Evolutionary conservation across 129 eudicot genomes (phyloP).

Genomic region (Deinandra increscens): DNA sequence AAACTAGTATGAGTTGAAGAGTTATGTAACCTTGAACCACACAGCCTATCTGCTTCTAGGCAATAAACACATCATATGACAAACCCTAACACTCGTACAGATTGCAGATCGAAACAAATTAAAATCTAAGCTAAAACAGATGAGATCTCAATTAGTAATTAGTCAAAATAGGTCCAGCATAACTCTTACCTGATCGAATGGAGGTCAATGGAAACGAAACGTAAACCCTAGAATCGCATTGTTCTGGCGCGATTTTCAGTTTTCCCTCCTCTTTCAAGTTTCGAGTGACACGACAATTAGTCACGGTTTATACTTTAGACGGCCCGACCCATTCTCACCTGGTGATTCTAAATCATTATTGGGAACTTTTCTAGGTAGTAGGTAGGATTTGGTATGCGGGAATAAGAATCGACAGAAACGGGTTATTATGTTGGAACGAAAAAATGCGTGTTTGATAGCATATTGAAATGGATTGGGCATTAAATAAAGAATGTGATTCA

Average conservation of each 20-base stretch:
- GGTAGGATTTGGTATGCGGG: no score
- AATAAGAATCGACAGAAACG: no score
- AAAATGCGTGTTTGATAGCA: no score
- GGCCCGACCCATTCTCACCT: no score
- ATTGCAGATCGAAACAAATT: neutral
- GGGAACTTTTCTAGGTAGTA: no score
- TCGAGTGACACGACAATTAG: neutral
- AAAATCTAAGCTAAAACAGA: slow-evolving; percentile 5
- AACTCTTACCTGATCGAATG: neutral
- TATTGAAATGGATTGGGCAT: no score
- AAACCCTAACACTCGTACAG: neutral
- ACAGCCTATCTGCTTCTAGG: neutral
- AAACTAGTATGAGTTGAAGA: neutral
- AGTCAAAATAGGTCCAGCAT: neutral
- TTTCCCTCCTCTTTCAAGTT: neutral
- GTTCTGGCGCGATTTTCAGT: neutral
- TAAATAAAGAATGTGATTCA: no score
- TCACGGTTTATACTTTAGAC: neutral
- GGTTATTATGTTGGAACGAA: no score
- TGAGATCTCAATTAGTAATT: neutral
- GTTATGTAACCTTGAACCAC: neutral
- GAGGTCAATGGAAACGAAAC: neutral
- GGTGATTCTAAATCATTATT: no score
- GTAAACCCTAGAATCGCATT: neutral
- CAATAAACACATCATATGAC: neutral